Base-by-base conservation (phyloP, 805 yeast species). In the Starmerella tilneyi region DNA sequence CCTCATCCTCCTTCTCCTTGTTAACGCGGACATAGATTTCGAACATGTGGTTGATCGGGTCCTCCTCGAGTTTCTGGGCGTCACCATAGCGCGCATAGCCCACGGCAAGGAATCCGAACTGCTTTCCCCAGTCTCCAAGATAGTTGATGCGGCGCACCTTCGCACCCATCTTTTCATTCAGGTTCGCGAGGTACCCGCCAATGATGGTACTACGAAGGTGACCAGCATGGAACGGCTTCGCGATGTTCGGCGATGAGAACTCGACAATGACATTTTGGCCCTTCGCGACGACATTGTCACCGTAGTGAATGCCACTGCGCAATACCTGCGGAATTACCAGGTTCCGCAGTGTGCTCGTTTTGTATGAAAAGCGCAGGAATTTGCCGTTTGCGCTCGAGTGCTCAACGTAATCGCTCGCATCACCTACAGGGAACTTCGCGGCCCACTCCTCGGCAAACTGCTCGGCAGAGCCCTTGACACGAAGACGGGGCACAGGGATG, bases 181-280 rank as follows among this genome's bases (percentile, higher is more conserved):
- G 71, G 66, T 88, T 89, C 32, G 95, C 68, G 40, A 92, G 64
- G 69, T 86, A 92, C 13, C 97, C 97, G 57, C 99, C 99, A 62
- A 92, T 92, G 60, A 92, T 92, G 36, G 99, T 92, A 26, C 94
- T 83, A 67, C 99, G 81, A 65, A 92, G 76, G 65, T 92, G 99
- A 49, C 99, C 99, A 45, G 99, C 99, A 63, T 92, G 99, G 81
- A 92, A 92, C 11, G 99, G 99, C 68, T 92, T 92, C 54, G 99
- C 99, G 60, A 92, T 89, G 66, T 92, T 92, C 53, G 99, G 99
- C 28, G 97, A 88, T 2, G 96, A 84, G 60, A 92, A 92, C 65
- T 92, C 99, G 56, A 92, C 73, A 36, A 86, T 58, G 15, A 82
- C 72, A 51, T 71, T 80, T 67, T 85, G 81, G 52, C 77, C 78